Evolutionary conservation across 805 yeast genomes (phyloP).

Genomic region (Vanderwaltozyma polyspora): DNA sequence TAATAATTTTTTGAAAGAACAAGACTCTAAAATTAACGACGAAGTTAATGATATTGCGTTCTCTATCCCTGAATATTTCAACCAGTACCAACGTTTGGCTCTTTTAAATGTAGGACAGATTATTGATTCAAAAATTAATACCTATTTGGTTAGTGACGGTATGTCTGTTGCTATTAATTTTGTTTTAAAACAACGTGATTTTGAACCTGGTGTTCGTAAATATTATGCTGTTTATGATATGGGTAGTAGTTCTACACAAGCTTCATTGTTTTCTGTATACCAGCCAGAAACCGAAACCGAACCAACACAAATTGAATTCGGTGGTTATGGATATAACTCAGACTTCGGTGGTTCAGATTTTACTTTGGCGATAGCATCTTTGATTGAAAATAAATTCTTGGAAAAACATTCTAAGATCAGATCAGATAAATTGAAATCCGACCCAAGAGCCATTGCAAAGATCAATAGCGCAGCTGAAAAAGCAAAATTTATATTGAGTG

Average conservation of each 20-base stretch:
- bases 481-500: slow-evolving; percentile 77
- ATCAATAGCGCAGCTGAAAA: slow-evolving; percentile 78
- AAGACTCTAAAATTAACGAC: slow-evolving; percentile 36
- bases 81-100: slow-evolving; percentile 56
- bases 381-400: slow-evolving; percentile 51
- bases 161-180: slow-evolving; percentile 82
- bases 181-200: slow-evolving; percentile 30
- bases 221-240: slow-evolving; percentile 71
- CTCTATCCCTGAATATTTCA: slow-evolving; percentile 65
- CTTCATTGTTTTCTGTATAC: slow-evolving; percentile 58
- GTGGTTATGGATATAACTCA: slow-evolving; percentile 58
- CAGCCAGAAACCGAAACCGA: slow-evolving; percentile 35
- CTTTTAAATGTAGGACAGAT: slow-evolving; percentile 56
- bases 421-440: slow-evolving; percentile 30
- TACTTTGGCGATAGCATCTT: slow-evolving; percentile 51
- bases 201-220: slow-evolving; percentile 30
- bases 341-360: slow-evolving; percentile 65
- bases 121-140: slow-evolving; percentile 46
- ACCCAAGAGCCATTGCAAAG: slow-evolving; percentile 52
- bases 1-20: slow-evolving; percentile 42
- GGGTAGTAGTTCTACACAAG: slow-evolving; percentile 88
- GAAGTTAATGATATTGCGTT: slow-evolving; percentile 38
- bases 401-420: slow-evolving; percentile 31
- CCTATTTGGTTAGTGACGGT: slow-evolving; percentile 75
- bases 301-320: slow-evolving; percentile 43